Conservation (phyloP, 768 basidiomycete species). For the Dacryopinax spathularia region DNA sequence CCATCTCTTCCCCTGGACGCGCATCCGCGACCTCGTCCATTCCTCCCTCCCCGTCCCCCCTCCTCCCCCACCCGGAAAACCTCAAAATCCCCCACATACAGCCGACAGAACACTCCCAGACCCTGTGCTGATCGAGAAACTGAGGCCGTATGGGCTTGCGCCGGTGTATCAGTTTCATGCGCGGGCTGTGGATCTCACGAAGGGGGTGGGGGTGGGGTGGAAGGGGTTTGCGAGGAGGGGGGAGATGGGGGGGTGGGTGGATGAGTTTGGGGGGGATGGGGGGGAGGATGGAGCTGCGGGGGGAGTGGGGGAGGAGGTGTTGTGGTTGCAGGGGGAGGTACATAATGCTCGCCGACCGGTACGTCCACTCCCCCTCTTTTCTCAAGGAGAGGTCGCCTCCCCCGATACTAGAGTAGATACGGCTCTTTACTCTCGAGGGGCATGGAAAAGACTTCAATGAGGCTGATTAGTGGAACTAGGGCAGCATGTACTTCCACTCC, state of each 20-base stretch:
- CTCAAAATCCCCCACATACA: too few species aligned
- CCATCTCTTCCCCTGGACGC: neutral
- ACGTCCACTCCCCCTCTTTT: neutral
- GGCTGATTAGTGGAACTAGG: neutral
- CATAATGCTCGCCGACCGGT: neutral
- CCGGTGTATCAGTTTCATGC: neutral
- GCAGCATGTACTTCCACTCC: neutral
- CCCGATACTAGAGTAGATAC: too few species aligned
- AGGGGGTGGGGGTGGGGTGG: neutral
- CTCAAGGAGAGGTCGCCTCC: too few species aligned
- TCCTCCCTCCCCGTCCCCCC: neutral
- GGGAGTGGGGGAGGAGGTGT: neutral
- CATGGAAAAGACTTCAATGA: too few species aligned
- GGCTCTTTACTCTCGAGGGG: too few species aligned
- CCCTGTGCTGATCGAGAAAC: neutral
- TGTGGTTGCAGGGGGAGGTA: neutral
- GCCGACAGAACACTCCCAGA: too few species aligned
- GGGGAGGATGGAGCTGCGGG: too few species aligned
- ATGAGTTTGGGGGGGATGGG: neutral
- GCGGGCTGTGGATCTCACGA: neutral
- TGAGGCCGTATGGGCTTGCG: neutral
- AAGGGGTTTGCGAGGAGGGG: neutral
- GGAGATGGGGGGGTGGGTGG: neutral
- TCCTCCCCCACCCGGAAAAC: neutral
- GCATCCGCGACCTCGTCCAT: neutral